Conservation (phyloP, 1,139 yeast species). For the Blastobotrys petasosporus region DNA sequence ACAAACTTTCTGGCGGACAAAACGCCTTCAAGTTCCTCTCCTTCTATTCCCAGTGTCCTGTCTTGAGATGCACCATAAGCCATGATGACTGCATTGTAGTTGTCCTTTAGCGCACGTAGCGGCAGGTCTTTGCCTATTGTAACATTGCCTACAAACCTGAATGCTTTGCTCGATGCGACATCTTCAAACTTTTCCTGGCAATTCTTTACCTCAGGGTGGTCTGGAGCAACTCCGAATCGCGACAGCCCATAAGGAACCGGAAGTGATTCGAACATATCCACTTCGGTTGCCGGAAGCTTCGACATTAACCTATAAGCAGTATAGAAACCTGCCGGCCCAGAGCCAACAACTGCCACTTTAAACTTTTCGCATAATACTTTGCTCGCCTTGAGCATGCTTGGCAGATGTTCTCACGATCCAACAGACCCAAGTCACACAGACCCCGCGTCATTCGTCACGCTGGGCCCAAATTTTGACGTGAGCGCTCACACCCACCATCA, state of each 20-base stretch:
- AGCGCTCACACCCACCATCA: neutral
- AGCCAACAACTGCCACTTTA: slow-evolving; percentile 72
- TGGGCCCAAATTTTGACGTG: neutral
- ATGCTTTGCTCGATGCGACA: slow-evolving; percentile 44
- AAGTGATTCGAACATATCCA: slow-evolving; percentile 60
- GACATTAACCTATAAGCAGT: slow-evolving; percentile 72
- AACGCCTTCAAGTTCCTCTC: slow-evolving; percentile 56
- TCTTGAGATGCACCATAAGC: slow-evolving; percentile 81
- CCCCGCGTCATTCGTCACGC: neutral
- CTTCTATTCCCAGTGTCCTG: slow-evolving; percentile 51
- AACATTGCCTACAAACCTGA: slow-evolving; percentile 72
- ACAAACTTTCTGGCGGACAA: slow-evolving; percentile 84
- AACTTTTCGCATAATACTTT: slow-evolving; percentile 13
- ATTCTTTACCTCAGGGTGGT: slow-evolving; percentile 95
- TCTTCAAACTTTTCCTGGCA: slow-evolving; percentile 62
- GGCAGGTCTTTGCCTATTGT: slow-evolving; percentile 53
- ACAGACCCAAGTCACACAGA: neutral
- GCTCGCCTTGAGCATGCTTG: neutral
- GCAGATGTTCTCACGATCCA: neutral
- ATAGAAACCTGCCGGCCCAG: slow-evolving; percentile 97
- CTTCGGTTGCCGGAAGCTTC: slow-evolving; percentile 35
- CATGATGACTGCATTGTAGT: slow-evolving; percentile 67
- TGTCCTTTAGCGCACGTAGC: slow-evolving; percentile 43
- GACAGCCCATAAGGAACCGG: slow-evolving; percentile 92
- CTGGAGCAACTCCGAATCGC: slow-evolving; percentile 98